Base-by-base conservation (phyloP, 179 eudicot species). In the Spergularia azorica region DNA sequence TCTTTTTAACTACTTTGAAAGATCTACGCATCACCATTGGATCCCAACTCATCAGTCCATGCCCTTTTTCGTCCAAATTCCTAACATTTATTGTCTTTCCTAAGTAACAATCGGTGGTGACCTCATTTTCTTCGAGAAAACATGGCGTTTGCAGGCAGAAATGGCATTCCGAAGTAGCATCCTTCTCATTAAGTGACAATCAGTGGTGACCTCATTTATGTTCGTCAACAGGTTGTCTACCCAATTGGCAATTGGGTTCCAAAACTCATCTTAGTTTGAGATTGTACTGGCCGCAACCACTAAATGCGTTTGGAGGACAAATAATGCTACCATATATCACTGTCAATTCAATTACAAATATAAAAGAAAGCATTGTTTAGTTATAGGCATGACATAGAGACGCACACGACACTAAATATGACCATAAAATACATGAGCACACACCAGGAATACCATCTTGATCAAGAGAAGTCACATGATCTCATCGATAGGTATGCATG, bases 1-100 rank as follows among this genome's bases (percentile, higher is more conserved):
- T 85, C 76, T 72, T 90, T 54, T 80, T 87, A 16, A 88, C 90
- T 32, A 76, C 80, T 68, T 82, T 83, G 72, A 91, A 87, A 77
- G 96, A 96, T 79, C 92, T 79, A 83, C 88, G 83, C 93, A 90
- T 93, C 71, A 91, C 94, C 93, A 85, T 89, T 54, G 98, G 98
- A 50, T 91, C 97, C 98, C 98, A 95, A 84, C 98, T 95, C 67
- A 95, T n/a, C n/a, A n/a, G 86, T 63, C 97, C 97, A 87, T 82
- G 60, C 89, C 85, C 36, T 77, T 87, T 41, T 78, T 71, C n/a
- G 18, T 84, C 82, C 0, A 87, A 89, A 84, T 93, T 83, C 82
- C 89, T 87, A 46, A 93, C 98, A 76, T 93, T 83, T 16, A 95
- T 91, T 43, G 98, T 97, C 74, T 95, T 93, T 74, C 93, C 98